These are phyloP conservation scores for Tricholoma bakamatsutake DNA, from an alignment of 768 basidiomycete species.

Conservation along the genomic window DNA sequence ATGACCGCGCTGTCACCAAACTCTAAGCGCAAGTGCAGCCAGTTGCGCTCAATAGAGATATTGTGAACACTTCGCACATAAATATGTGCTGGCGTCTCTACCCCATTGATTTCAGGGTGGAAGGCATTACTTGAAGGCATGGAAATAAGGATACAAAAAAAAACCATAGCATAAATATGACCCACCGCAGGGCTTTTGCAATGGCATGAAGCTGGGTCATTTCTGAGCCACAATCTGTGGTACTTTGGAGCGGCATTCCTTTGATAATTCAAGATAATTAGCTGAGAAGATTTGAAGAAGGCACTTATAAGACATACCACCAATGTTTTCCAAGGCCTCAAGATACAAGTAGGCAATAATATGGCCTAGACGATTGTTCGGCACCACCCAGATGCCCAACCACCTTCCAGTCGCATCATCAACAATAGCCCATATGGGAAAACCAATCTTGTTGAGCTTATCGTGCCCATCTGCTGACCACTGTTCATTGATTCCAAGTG, in stretches of 20 bases:
- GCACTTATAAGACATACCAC: slow-evolving; percentile 17
- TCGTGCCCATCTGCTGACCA: slow-evolving; percentile 23
- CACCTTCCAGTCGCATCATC: slow-evolving; percentile 5
- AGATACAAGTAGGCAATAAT: slow-evolving; percentile 21
- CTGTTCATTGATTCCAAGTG: not conserved
- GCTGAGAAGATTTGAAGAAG: not conserved
- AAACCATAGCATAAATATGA: not conserved
- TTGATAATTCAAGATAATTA: not conserved
- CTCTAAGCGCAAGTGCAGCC: slow-evolving; percentile 27
- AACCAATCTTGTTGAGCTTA: slow-evolving; percentile 34
- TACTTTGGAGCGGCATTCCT: slow-evolving; percentile 30
- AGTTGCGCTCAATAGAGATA: slow-evolving; percentile 28
- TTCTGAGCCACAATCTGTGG: slow-evolving; percentile 32
- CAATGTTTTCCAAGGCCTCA: slow-evolving; percentile 19
- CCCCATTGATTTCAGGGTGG: slow-evolving; percentile 16
- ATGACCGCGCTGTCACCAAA: slow-evolving; percentile 25
- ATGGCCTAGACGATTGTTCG: slow-evolving; percentile 2
- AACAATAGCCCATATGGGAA: slow-evolving; percentile 25
- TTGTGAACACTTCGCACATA: slow-evolving; percentile 29
- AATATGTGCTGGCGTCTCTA: slow-evolving; percentile 23
- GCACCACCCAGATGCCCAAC: slow-evolving; percentile 8
- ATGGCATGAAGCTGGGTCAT: slow-evolving; percentile 27
- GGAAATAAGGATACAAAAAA: not conserved
- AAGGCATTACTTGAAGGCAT: slow-evolving; percentile 19
- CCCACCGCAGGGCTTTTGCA: slow-evolving; percentile 24